Conservation (phyloP, 2,329 filamentous ascomycete genomes). For the Escovopsis sp. region DNA sequence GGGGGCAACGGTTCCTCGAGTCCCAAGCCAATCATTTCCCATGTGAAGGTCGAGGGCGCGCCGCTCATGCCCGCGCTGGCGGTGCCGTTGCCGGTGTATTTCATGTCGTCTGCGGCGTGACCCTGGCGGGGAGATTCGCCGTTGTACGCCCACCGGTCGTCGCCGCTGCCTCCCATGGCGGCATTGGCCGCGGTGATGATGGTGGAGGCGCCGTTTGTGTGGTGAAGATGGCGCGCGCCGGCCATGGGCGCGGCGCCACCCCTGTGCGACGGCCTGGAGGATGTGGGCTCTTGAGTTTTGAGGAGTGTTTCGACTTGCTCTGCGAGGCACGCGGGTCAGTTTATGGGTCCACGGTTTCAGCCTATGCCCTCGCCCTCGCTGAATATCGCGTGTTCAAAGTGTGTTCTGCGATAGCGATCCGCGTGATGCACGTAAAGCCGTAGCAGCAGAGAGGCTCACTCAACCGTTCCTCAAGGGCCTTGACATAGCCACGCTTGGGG, state of each 20-base stretch:
- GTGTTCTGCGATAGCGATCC: too few relatives aligned
- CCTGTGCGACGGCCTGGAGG: constrained; percentile 16
- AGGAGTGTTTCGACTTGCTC: constrained; percentile 88
- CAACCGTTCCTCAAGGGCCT: constrained; percentile 79
- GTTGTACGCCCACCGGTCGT: constrained; percentile 42
- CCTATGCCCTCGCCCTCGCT: too few relatives aligned
- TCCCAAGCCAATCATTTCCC: constrained; percentile 57
- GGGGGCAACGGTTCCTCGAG: constrained; percentile 43
- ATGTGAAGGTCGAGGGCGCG: constrained; percentile 47
- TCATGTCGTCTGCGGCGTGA: constrained; percentile 29
- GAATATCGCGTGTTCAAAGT: too few relatives aligned
- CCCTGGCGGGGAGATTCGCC: constrained; percentile 35
- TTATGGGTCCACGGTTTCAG: too few relatives aligned
- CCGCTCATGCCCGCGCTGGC: constrained; percentile 34
- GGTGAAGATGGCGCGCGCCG: constrained; percentile 10
- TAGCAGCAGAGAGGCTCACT: constrained; percentile 46
- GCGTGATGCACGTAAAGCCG: too few relatives aligned
- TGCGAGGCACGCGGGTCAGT: constrained; percentile 19
- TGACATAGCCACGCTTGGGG: constrained; percentile 87
- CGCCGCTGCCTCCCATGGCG: constrained; percentile 28
- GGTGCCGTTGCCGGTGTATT: constrained; percentile 36
- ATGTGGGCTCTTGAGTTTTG: constrained; percentile 48
- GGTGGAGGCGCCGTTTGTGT: constrained; percentile 14
- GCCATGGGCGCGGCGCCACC: constrained; percentile 14
- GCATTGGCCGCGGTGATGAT: constrained; percentile 25